A percentile compares a stretch with the other conserved stretches of the same genome.
These are phyloP conservation scores for Cyberlindnera veronae DNA, from an alignment of 805 yeast genomes.

Conservation along the genomic window DNA sequence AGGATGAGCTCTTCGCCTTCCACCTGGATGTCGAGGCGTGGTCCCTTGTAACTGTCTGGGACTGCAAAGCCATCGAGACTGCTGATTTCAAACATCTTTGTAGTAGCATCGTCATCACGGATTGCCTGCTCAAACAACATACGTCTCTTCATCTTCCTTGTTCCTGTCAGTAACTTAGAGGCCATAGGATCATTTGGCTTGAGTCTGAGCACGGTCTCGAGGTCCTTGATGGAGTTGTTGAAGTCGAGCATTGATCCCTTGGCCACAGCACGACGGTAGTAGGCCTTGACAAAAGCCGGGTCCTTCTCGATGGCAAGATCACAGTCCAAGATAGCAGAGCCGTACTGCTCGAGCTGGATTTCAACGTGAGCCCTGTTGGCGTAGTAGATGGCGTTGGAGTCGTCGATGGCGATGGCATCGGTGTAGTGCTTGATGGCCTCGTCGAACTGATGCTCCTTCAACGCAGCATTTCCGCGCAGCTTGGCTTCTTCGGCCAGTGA, in stretches of 20 bases:
- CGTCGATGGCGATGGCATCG: conserved; percentile 65
- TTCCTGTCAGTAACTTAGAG: conserved; percentile 53
- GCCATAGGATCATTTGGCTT: conserved; percentile 74
- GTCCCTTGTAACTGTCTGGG: conserved; percentile 62
- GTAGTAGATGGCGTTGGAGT: conserved; percentile 55
- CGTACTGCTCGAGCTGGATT: conserved; percentile 81
- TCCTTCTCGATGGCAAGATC: conserved; percentile 66
- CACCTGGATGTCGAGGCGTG: conserved; percentile 39
- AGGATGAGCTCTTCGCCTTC: conserved; percentile 25
- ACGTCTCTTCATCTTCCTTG: conserved; percentile 62
- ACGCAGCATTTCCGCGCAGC: conserved; percentile 66
- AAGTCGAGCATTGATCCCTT: conserved; percentile 71
- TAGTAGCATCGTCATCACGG: conserved; percentile 67
- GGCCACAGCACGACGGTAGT: conserved; percentile 85
- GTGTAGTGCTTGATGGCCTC: conserved; percentile 72
- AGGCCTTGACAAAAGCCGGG: conserved; percentile 67
- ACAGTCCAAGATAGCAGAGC: conserved; percentile 79
- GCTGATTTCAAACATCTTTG: conserved; percentile 25
- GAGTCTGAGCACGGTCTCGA: conserved; percentile 54
- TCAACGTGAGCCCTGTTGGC: conserved; percentile 91
- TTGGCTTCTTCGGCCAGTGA: conserved; percentile 48
- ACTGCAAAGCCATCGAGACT: conserved; percentile 26
- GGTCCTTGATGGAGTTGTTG: conserved; percentile 68
- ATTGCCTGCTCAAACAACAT: conserved; percentile 86
- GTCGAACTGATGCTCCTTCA: conserved; percentile 61